phyloP scores from a whole-genome alignment of 2,329 filamentous ascomycete genomes.

The Aspergillus sp. region DNA sequence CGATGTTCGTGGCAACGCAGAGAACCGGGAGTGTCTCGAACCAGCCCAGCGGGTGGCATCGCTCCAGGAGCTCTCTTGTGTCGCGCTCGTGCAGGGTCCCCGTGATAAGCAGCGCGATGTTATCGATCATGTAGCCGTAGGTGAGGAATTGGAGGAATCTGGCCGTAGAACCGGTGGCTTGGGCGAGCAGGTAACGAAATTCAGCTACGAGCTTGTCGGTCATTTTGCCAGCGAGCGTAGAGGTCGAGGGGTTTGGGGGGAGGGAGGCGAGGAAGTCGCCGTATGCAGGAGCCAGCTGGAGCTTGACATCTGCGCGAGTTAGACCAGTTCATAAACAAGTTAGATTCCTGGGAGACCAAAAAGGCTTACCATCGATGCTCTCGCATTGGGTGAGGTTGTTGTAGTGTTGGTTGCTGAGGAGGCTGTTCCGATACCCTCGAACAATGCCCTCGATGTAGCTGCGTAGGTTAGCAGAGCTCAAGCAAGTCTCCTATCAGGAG shows the following conservation, averaged over 20 bases:
- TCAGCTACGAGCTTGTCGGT: slow-evolving; percentile 97
- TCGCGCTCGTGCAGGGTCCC: slow-evolving; percentile 96
- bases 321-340: neutral
- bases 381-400: slow-evolving; percentile 96
- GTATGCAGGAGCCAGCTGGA: slow-evolving; percentile 92
- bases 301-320: slow-evolving; percentile 70
- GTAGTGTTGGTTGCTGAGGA: slow-evolving; percentile 86
- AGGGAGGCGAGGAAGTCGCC: slow-evolving; percentile 93
- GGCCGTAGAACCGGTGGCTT: slow-evolving; percentile 81
- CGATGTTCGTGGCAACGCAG: slow-evolving; percentile 95
- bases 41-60: slow-evolving; percentile 95
- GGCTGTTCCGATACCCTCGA: slow-evolving; percentile 88
- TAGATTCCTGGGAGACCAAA: neutral
- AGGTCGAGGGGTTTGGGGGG: slow-evolving; percentile 94
- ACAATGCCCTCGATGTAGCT: slow-evolving; percentile 98
- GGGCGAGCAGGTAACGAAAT: slow-evolving; percentile 92
- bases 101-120: slow-evolving; percentile 94
- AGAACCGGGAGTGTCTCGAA: slow-evolving; percentile 99
- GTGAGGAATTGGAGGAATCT: slow-evolving; percentile 98
- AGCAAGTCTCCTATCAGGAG: neutral
- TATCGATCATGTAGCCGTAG: slow-evolving; percentile 99
- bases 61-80: slow-evolving; percentile 86
- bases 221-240: slow-evolving; percentile 85
- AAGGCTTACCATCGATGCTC: slow-evolving; percentile 74
- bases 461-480: slow-evolving; percentile 9